phyloP scores from a whole-genome alignment of 495 filamentous ascomycete genomes.

The Polyplosphaeria fusca region DNA sequence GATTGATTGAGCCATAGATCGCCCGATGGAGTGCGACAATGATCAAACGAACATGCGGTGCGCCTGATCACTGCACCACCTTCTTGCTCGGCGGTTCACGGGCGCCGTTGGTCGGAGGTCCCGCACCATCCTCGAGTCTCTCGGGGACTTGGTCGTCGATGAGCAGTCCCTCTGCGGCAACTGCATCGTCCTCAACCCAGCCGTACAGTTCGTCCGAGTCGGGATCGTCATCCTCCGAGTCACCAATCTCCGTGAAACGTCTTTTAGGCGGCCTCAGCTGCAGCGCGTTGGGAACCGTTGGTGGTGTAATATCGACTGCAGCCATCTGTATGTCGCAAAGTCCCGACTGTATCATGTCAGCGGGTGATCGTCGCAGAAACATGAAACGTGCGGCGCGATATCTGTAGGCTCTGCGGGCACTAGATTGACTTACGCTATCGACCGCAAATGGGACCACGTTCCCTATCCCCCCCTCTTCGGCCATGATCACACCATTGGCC shows the following conservation, averaged over 20 bases:
- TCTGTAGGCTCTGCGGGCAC: slow-evolving; percentile 28
- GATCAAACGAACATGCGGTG: too few relatives aligned
- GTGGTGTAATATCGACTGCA: slow-evolving; percentile 29
- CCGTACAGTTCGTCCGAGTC: slow-evolving; percentile 33
- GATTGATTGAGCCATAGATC: too few relatives aligned
- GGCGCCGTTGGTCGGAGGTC: slow-evolving; percentile 15
- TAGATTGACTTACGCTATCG: slow-evolving; percentile 32
- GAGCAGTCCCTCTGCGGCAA: slow-evolving; percentile 32
- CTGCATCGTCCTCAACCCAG: slow-evolving; percentile 34
- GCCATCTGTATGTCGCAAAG: slow-evolving; percentile 31
- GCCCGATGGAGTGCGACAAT: too few relatives aligned
- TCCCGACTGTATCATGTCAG: slow-evolving; percentile 27
- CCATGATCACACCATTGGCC: slow-evolving; percentile 33
- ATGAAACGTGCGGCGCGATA: slow-evolving; percentile 7
- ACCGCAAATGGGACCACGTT: slow-evolving; percentile 36
- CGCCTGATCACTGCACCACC: slow-evolving; percentile 3
- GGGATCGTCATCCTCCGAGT: slow-evolving; percentile 25
- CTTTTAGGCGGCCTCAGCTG: slow-evolving; percentile 25
- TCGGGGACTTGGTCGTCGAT: slow-evolving; percentile 8
- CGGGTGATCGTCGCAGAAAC: slow-evolving; percentile 18
- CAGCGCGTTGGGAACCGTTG: background rate
- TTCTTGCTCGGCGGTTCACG: slow-evolving; percentile 15
- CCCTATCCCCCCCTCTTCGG: slow-evolving; percentile 34
- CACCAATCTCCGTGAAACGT: slow-evolving; percentile 31
- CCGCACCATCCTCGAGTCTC: slow-evolving; percentile 9